phyloP scores from a whole-genome alignment of 805 yeast genomes.

The Blastobotrys peoriensis region DNA sequence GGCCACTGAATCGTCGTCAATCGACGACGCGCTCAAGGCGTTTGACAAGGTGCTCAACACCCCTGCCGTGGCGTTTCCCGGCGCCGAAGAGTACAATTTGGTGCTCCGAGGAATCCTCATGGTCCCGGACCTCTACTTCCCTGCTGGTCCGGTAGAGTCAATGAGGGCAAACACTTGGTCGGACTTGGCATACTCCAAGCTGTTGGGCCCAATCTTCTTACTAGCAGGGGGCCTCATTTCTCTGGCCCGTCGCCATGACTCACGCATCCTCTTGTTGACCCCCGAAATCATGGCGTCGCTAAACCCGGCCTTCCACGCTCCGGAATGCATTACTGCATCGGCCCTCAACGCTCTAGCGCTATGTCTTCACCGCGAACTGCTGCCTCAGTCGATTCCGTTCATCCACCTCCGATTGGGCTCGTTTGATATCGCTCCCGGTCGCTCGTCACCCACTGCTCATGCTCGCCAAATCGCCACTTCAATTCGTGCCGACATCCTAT shows the following conservation, averaged over 20 bases:
- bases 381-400: conserved; percentile 39
- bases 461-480: conserved; percentile 28
- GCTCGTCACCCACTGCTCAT: conserved; percentile 13
- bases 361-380: conserved; percentile 38
- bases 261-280: conserved; percentile 46
- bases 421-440: conserved; percentile 35
- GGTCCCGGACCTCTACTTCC: conserved; percentile 63
- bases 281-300: conserved; percentile 53
- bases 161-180: conserved; percentile 48
- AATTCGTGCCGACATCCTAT: conserved; percentile 35
- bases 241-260: conserved; percentile 44
- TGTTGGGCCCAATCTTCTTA: conserved; percentile 45
- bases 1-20: conserved; percentile 37
- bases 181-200: conserved; percentile 39
- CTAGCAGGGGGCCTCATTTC: conserved; percentile 51
- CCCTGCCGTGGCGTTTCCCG: conserved; percentile 54
- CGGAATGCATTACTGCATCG: conserved; percentile 51
- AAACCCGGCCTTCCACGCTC: conserved; percentile 55
- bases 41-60: conserved; percentile 45
- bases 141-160: conserved; percentile 61
- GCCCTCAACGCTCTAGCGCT: conserved; percentile 36
- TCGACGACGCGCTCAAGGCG: conserved; percentile 43
- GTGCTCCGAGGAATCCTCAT: conserved; percentile 60
- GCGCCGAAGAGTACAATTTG: conserved; percentile 50
- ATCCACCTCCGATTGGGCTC: conserved; percentile 44